Evolutionary conservation across 108 stramenopile species (phyloP).

Genomic region (Cyclostephanos invisitatus): DNA sequence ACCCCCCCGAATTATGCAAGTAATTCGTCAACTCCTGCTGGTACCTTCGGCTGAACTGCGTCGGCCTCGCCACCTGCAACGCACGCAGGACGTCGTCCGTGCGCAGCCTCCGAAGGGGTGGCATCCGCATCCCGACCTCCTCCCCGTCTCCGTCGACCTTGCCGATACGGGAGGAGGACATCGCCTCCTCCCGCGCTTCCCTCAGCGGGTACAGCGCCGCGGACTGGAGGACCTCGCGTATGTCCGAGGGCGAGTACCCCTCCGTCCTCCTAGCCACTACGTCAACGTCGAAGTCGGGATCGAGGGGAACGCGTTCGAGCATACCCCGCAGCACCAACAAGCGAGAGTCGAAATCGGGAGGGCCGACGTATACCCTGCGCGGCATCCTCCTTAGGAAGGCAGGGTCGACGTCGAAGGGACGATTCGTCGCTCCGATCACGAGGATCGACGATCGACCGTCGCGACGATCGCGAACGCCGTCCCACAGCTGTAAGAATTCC

Average conservation of each 20-base stretch:
- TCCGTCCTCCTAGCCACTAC: slow-evolving; percentile 50
- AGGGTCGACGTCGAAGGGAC: slow-evolving; percentile 94
- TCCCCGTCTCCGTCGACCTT: not conserved
- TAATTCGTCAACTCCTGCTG: slow-evolving; percentile 42
- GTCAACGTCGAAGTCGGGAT: slow-evolving; percentile 37
- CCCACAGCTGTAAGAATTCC: slow-evolving; percentile 96
- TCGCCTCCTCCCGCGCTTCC: slow-evolving; percentile 43
- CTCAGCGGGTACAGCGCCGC: slow-evolving; percentile 63
- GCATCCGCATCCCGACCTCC: slow-evolving; percentile 2
- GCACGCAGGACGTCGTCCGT: slow-evolving; percentile 59
- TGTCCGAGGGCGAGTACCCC: slow-evolving; percentile 72
- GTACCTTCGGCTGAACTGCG: slow-evolving; percentile 48
- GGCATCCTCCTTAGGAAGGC: slow-evolving; percentile 90
- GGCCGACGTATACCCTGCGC: slow-evolving; percentile 77
- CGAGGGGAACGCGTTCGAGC: slow-evolving; percentile 44
- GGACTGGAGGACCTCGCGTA: slow-evolving; percentile 65
- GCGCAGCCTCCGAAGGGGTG: slow-evolving; percentile 47
- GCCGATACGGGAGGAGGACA: slow-evolving; percentile 12
- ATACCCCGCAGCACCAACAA: slow-evolving; percentile 58
- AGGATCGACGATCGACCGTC: slow-evolving; percentile 22
- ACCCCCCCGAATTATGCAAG: slow-evolving; percentile 32
- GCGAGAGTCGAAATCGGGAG: slow-evolving; percentile 80
- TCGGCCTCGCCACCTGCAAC: slow-evolving; percentile 48
- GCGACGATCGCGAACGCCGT: slow-evolving; percentile 61
- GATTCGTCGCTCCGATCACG: slow-evolving; percentile 92